Evolutionary conservation across 2,329 filamentous ascomycete species (phyloP), one percentile per base, ranked within the genome.

Genomic region (Aspergillus terreus): DNA sequence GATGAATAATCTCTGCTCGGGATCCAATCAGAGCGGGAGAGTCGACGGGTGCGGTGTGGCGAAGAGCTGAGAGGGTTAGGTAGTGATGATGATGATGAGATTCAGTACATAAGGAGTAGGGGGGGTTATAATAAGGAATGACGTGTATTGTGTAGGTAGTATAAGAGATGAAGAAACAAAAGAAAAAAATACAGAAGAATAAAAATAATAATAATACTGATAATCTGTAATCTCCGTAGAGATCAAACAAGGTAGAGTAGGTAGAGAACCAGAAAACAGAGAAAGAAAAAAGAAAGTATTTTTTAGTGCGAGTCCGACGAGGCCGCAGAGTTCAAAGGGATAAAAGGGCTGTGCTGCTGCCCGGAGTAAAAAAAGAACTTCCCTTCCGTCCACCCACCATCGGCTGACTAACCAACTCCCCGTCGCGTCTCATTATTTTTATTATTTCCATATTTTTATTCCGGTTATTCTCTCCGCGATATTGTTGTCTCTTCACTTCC

Each of bases 321-420:
- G 50, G 36, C 57, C 58, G 58, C 62, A 64, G 62, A 63, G 63
- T 70, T 71, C 71, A 71, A 70, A 65, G 67, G 67, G 60, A 60
- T 51, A 53, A 58, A 54, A 30, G 27, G 27, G 27, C 27, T 30
- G 4, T 30, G 58, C 63, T 54, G 51, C 54, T 53, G 50, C 49
- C 49, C 52, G 54, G 51, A 60, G 52, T 47, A 49, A 56, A 56
- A 53, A 46, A 43, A 51, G 27, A 19, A n/a, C n/a, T 12, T 40
- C 17, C 17, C 12, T 40, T 15, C 6, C 36, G n/a, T 40, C 27
- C 6, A 4, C 7, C 27, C 7, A 30, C 27, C 3, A 5, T 7
- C 35, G 7, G 35, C 35, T 38, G 35, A 38, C 35, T 38, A 38
- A 38, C 7, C 14, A 1, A 1, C 14, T 4, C 9, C 14, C 35